Base-by-base conservation (phyloP, 2,329 filamentous ascomycete genomes). In the Epichloe sylvatica region DNA sequence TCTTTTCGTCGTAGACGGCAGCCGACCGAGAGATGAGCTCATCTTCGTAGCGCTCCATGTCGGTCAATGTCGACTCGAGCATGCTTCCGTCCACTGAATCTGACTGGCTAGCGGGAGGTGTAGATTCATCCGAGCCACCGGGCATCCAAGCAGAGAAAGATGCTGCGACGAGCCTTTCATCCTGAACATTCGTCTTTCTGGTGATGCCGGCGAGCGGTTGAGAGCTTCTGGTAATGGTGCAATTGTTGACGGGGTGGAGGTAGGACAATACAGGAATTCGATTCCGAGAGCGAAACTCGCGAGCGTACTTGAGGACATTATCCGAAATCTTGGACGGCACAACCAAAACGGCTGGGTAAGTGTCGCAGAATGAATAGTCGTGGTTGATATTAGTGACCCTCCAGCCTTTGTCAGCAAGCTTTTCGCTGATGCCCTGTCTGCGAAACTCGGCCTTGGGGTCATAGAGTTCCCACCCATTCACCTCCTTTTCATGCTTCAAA, bases 211-310 rank as follows among this genome's bases (percentile, higher is more conserved):
- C 85, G 51, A 91, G 73, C 0, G 92, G 92, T 63, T 98, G 92
- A 3, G 91, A 94, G 62, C 89, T 94, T 62, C 92, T 78, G 2
- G 91, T 96, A 55, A 98, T 95, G 23, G 90, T 92, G 66, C 92
- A 97, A 64, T 94, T 95, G 64, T 97, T 98, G 59, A 96, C 75
- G 0, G 88, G 87, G 65, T 98, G 92, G n/a, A 96, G 79, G 65
- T 98, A 98, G 21, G 89, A 89, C 38, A 98, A 71, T 3, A 83
- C 85, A 2, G 92, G 92, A 64, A 98, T 90, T 52, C 92, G 83
- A 54, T 84, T 81, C 52, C 90, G 80, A 0, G 92, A 97, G 47
- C 92, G 84, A 67, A 94, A 97, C 54, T 82, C 79, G 52, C 83
- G 85, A 25, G 90, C 92, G 62, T 98, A 94, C 61, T 95, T 95